Evolutionary conservation across 1,284 basidiomycete genomes (phyloP).

Genomic region (Apiotrichum domesticum): DNA sequence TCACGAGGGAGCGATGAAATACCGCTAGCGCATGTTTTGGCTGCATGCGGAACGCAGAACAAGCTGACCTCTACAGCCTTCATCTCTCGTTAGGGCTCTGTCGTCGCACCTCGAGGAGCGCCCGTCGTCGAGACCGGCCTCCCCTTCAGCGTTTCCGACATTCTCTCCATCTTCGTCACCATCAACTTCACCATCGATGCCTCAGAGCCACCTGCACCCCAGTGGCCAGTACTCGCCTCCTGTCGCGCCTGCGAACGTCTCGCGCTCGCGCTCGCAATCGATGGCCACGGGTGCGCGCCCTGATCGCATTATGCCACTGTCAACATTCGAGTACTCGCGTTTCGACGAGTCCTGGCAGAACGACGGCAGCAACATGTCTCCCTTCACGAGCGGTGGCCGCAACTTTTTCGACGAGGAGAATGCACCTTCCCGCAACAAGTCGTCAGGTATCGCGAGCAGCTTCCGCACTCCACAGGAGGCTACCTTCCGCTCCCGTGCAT

Average conservation of each 20-base stretch:
- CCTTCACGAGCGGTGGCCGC: slow-evolving; percentile 31
- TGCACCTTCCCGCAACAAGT: neutral
- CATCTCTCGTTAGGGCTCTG: slow-evolving; percentile 30
- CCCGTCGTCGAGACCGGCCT: slow-evolving; percentile 27
- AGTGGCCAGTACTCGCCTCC: slow-evolving; percentile 35
- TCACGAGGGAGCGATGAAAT: too few species aligned
- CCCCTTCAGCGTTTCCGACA: slow-evolving; percentile 38
- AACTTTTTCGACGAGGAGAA: slow-evolving; percentile 15
- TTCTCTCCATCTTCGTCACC: slow-evolving; percentile 41
- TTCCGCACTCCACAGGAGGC: slow-evolving; percentile 24
- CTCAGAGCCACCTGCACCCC: slow-evolving; percentile 1
- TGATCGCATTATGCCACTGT: slow-evolving; percentile 32
- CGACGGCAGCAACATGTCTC: slow-evolving; percentile 38
- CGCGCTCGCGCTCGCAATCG: slow-evolving; percentile 40
- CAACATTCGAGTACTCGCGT: slow-evolving; percentile 23
- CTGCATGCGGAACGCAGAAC: neutral
- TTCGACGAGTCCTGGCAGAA: slow-evolving; percentile 30
- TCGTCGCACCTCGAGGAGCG: slow-evolving; percentile 43
- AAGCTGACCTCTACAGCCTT: slow-evolving; percentile 21
- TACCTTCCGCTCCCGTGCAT: slow-evolving; percentile 21
- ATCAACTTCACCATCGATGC: slow-evolving; percentile 24
- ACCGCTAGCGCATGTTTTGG: neutral
- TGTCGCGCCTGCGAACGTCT: slow-evolving; percentile 33
- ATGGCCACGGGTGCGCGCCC: slow-evolving; percentile 38
- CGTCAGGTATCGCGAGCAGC: slow-evolving; percentile 5